phyloP scores from a whole-genome alignment of 176 grass and related monocot genomes.

The Raddia guianensis region DNA sequence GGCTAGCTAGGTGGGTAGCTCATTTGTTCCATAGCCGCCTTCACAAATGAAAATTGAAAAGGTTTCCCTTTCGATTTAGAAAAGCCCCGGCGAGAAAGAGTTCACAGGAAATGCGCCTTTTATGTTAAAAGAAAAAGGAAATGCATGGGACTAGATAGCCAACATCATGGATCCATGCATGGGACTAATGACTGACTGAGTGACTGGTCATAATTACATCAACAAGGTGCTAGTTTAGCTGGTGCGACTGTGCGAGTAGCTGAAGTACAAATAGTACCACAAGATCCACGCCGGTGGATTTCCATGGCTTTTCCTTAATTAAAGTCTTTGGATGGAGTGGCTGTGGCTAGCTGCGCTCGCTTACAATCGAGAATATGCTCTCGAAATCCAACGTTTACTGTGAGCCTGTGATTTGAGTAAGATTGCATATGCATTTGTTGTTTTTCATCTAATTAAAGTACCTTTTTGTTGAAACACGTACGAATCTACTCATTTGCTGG shows the following conservation, averaged over 20 bases:
- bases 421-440: slow-evolving; percentile 4
- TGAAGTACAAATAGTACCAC: slow-evolving; percentile 49
- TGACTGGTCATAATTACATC: neutral
- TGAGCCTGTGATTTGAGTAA: slow-evolving; percentile 4
- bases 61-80: neutral
- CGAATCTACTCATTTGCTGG: too few species aligned
- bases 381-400: slow-evolving; percentile 8
- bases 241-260: slow-evolving; percentile 27
- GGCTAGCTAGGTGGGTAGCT: too few species aligned
- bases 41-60: neutral
- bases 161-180: slow-evolving; percentile 1
- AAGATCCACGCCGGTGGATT: slow-evolving; percentile 8
- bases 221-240: neutral
- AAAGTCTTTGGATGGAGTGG: too few species aligned
- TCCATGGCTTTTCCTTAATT: neutral
- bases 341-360: too few species aligned
- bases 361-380: slow-evolving; percentile 34
- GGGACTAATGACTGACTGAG: slow-evolving; percentile 18
- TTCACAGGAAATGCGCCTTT: neutral
- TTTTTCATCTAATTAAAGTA: slow-evolving; percentile 14
- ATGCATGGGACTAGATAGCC: neutral
- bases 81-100: neutral
- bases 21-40: neutral
- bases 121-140: neutral
- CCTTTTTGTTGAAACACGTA: neutral